These are phyloP conservation scores for Rubroboletus satanas DNA, from an alignment of 768 basidiomycete species.

Conservation along the genomic window DNA sequence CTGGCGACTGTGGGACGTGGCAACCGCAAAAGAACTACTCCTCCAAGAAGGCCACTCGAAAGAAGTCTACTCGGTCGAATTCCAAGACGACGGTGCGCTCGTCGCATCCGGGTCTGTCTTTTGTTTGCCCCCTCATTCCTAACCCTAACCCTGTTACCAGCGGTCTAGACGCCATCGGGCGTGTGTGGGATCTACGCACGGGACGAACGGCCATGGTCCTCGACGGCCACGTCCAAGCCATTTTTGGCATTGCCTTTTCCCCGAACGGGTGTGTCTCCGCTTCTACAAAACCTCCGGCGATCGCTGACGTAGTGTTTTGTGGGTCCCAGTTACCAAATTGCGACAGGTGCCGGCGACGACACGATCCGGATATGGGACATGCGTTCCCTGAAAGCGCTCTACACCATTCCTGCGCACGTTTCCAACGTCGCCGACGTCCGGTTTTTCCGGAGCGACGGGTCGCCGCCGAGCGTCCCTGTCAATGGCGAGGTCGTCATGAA, in stretches of 20 bases:
- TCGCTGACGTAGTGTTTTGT: conserved; percentile 8
- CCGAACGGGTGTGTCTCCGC: conserved; percentile 78
- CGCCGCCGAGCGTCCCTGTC: conserved; percentile 39
- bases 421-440: conserved; percentile 94
- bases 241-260: conserved; percentile 87
- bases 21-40: conserved; percentile 73
- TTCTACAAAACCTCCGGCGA: not conserved
- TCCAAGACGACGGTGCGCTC: conserved; percentile 91
- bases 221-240: conserved; percentile 93
- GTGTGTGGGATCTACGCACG: conserved; percentile 95
- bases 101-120: conserved; percentile 82
- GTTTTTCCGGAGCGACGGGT: conserved; percentile 77
- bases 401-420: conserved; percentile 94
- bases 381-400: conserved; percentile 85
- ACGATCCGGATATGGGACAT: conserved; percentile 99
- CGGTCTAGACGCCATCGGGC: conserved; percentile 93
- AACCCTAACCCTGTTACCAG: conserved; percentile 37
- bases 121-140: not conserved
- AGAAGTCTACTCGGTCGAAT: conserved; percentile 94
- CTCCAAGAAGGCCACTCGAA: conserved; percentile 97
- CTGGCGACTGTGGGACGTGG: conserved; percentile 96
- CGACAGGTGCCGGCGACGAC: conserved; percentile 95
- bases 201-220: conserved; percentile 97
- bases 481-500: conserved; percentile 51
- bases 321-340: conserved; percentile 82